Percentiles rank a stretch among this genome's conserved stretches.
Evolutionary conservation across 345 rosid genomes (phyloP).

Genomic region (Rhizophora mangle): DNA sequence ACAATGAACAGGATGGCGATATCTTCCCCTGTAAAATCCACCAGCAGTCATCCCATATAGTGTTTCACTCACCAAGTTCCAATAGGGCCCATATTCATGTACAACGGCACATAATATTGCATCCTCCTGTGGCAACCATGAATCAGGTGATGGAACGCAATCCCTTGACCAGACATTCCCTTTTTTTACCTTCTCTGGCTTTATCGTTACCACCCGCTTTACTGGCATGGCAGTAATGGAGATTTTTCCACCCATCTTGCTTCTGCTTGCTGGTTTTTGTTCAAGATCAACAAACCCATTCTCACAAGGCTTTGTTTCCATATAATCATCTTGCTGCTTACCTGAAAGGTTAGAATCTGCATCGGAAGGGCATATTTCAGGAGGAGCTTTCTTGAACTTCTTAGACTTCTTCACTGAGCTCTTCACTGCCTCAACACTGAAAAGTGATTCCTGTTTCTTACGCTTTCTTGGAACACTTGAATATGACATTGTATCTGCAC

Average conservation of each 20-base stretch:
- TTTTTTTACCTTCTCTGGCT: conserved; percentile 85
- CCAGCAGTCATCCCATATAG: conserved; percentile 94
- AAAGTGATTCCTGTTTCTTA: conserved; percentile 49
- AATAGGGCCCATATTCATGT: conserved; percentile 92
- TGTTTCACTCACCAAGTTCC: conserved; percentile 80
- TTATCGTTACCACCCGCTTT: conserved; percentile 76
- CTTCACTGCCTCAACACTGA: conserved; percentile 47
- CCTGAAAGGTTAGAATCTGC: conserved; percentile 37
- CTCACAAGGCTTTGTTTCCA: conserved; percentile 38
- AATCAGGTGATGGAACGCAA: conserved; percentile 86
- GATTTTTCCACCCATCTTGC: conserved; percentile 72
- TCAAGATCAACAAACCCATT: conserved; percentile 50
- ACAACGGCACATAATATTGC: conserved; percentile 96
- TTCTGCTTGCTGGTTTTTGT: conserved; percentile 57
- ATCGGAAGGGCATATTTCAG: conserved; percentile 35
- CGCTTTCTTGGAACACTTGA: conserved; percentile 52
- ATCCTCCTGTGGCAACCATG: conserved; percentile 96
- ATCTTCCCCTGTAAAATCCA: conserved; percentile 86
- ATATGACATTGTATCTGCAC: conserved; percentile 48
- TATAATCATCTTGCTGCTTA: conserved; percentile 43
- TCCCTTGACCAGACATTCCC: conserved; percentile 93
- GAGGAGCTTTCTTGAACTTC: conserved; percentile 52
- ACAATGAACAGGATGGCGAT: conserved; percentile 90
- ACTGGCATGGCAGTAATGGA: conserved; percentile 75
- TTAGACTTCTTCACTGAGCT: conserved; percentile 71